Base-by-base conservation (phyloP, 495 filamentous ascomycete species). In the Chaetomidium leptoderma region DNA sequence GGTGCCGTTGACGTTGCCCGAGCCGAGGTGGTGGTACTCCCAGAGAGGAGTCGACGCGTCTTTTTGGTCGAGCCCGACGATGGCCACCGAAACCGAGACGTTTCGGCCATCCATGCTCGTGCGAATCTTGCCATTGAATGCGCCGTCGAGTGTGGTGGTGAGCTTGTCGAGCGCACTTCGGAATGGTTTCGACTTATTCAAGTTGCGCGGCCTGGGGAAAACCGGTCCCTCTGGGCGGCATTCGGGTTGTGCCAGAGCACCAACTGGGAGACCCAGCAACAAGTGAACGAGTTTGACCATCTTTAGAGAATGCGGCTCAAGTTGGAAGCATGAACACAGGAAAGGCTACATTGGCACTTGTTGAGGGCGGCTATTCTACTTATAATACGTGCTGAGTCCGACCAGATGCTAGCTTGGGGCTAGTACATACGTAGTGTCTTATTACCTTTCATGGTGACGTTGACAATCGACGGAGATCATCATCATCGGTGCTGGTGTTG, bases 1-100 rank as follows among this genome's bases (percentile, higher is more conserved):
- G 46, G 46, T 49, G 29, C 46, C 46, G 29, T 49, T 49, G n/a
- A 49, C 29, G 19, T 49, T 49, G 46, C 30, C 30, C n/a, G 46
- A 21, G 29, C n/a, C 30, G 46, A 49, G 46, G 11, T 33, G 29
- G 19, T 49, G 46, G 46, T 49, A 49, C 19, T 49, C 46, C 46
- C 46, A 49, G 2, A 49, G n/a, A 0, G 46, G 46, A 7, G 6
- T 13, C 0, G 46, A 49, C 11, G 46, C n/a, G 0, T 49, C 29
- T 1, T n/a, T 49, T 8, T 49, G 46, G 3, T 49, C 46, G 10
- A 49, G 46, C 0, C 46, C 46, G 3, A 49, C 46, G 13, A 49
- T 16, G 19, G 46, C 46, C n/a, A 49, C 6, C 7, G 46, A 49
- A n/a, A 49, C 3, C 17, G 46, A 49, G n/a, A 49, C 29, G 19